Base-by-base conservation (phyloP, 2,329 filamentous ascomycete species). In the Pseudogymnoascus destructans region DNA sequence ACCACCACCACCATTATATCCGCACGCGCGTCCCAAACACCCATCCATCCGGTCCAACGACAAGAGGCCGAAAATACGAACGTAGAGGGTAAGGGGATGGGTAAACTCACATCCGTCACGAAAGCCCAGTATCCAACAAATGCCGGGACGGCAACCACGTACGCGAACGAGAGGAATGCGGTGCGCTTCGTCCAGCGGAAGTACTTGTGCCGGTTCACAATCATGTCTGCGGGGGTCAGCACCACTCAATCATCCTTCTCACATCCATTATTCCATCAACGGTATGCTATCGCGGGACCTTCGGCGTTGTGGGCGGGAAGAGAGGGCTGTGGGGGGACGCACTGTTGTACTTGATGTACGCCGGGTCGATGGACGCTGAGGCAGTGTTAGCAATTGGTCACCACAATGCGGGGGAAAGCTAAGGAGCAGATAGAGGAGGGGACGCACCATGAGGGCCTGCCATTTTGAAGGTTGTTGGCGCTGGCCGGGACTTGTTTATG, bases 131-230 rank as follows among this genome's bases (percentile, higher is more conserved):
- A 84, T 52, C 84, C 84, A 64, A 95, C 66, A 59, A 87, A 76
- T 38, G 75, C 72, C 6, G 93, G 93, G 42, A 96, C 80, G 58
- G 85, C 75, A 32, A 84, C 75, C 60, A 86, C 79, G 73, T 92
- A 96, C 63, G 85, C 77, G 70, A 96, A 82, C 3, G 85, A 84
- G 68, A 96, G 73, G 75, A 81, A 83, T 27, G 89, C 89, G 49
- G 89, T 95, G 68, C 87, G 80, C 57, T 83, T 80, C 33, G 87
- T 97, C 89, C 89, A 97, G 73, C 89, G 82, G 81, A 97, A 98
- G 81, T 89, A 95, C 75, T 89, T 89, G 81, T 91, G 86, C 64
- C 93, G 86, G 77, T 88, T 89, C 68, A 80, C 77, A 68, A 80
- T 82, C 83, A 96, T 87, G 71, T 86, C 91, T 95, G 68, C 30